Evolutionary conservation across 805 yeast species (phyloP).

Genomic region (Ogataea trehalophila): DNA sequence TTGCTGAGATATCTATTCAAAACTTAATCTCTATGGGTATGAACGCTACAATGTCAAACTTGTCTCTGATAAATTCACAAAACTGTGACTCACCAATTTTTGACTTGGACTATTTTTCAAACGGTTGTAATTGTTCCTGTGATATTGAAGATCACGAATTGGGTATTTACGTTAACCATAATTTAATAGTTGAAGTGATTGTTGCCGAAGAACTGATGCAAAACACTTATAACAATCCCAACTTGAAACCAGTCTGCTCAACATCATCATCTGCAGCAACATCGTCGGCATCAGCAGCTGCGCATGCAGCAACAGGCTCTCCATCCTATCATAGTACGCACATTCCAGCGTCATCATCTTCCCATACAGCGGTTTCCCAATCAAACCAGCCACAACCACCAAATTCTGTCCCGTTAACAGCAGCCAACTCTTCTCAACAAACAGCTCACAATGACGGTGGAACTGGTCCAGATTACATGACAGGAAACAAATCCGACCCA

Average conservation of each 20-base stretch:
- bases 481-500: constrained; percentile 26
- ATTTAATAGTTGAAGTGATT: constrained; percentile 79
- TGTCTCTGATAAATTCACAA: constrained; percentile 28
- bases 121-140: constrained; percentile 56
- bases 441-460: constrained; percentile 20
- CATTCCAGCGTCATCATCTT: constrained; percentile 37
- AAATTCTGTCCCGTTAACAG: constrained; percentile 3
- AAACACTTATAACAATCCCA: constrained; percentile 16
- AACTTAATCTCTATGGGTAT: constrained; percentile 50
- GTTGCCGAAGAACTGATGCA: constrained; percentile 84
- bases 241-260: constrained; percentile 8
- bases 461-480: constrained; percentile 28
- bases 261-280: constrained; percentile 11
- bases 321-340: constrained; percentile 29
- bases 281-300: constrained; percentile 8
- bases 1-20: constrained; percentile 63
- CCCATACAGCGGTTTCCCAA: constrained; percentile 16
- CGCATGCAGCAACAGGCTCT: no score
- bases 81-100: constrained; percentile 30
- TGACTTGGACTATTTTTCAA: constrained; percentile 18
- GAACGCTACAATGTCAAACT: constrained; percentile 24
- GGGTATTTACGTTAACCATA: constrained; percentile 75
- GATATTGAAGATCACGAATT: constrained; percentile 77
- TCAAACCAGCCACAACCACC: background rate
- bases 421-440: background rate